A percentile compares a stretch with the other conserved stretches of the same genome.
phyloP scores from a whole-genome alignment of 78 protist genomes.

The Acrasis kona region DNA sequence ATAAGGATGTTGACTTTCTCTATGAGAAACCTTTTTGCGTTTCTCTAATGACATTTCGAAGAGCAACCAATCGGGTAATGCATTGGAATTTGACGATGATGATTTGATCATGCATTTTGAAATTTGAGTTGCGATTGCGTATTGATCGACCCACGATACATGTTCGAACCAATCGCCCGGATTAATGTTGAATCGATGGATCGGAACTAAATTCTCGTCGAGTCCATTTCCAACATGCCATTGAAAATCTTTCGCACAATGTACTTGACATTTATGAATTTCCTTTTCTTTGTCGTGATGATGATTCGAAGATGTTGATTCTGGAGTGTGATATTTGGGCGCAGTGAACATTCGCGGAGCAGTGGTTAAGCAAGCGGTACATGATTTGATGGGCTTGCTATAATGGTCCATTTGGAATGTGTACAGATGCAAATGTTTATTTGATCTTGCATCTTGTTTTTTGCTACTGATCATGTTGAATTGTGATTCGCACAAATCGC shows the following conservation, averaged over 20 bases:
- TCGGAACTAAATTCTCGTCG: no score
- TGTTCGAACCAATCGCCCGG: conserved; percentile 6
- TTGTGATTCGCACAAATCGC: neutral
- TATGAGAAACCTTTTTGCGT: neutral
- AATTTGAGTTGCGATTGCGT: neutral
- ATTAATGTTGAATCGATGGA: neutral
- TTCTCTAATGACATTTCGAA: neutral
- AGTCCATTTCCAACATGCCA: no score
- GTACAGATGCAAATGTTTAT: neutral
- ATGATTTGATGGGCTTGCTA: neutral
- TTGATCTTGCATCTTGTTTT: neutral
- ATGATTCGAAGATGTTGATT: neutral
- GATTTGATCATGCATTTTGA: neutral
- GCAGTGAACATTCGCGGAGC: no score
- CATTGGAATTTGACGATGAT: no score
- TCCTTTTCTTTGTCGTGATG: no score
- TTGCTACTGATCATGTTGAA: neutral
- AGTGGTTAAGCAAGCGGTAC: neutral
- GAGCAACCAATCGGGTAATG: neutral
- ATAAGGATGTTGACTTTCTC: conserved; percentile 5
- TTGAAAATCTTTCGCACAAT: no score
- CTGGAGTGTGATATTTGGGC: neutral
- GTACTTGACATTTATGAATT: no score
- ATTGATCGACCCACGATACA: conserved; percentile 5
- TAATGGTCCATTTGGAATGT: neutral